These are phyloP conservation scores for Chloroidium sp. DNA, from an alignment of 163 green algal species.

Conservation along the genomic window DNA sequence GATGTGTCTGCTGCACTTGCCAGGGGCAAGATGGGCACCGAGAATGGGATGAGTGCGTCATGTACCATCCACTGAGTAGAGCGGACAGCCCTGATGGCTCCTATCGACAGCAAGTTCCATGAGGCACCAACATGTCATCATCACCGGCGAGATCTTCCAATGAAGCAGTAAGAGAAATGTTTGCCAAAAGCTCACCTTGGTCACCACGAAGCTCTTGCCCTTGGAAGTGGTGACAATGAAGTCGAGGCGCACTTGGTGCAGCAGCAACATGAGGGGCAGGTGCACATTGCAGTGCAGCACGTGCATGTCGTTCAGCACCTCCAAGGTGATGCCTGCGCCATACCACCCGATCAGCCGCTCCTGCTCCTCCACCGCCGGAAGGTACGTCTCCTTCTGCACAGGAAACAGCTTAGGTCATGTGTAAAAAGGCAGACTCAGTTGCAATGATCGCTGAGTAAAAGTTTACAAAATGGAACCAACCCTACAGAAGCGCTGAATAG, in stretches of 20 bases:
- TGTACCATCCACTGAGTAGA: too few species aligned
- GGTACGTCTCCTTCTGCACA: neutral
- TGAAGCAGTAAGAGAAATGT: neutral
- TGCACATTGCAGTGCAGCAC: slow-evolving; percentile 46
- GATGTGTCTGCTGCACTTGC: too few species aligned
- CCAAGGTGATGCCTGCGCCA: slow-evolving; percentile 66
- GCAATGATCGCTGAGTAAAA: too few species aligned
- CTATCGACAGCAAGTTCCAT: too few species aligned
- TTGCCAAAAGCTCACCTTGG: slow-evolving; percentile 55
- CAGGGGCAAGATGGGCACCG: too few species aligned
- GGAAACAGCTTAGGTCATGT: too few species aligned
- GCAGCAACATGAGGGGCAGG: slow-evolving; percentile 90
- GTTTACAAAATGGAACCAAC: too few species aligned
- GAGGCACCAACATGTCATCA: too few species aligned
- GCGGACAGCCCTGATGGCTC: too few species aligned
- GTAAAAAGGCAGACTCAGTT: too few species aligned
- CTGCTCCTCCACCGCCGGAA: slow-evolving; percentile 75
- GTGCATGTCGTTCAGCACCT: slow-evolving; percentile 69
- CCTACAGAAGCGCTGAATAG: too few species aligned
- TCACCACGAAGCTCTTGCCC: slow-evolving; percentile 69
- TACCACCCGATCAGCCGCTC: slow-evolving; percentile 58
- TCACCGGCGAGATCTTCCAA: neutral
- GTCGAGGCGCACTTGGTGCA: slow-evolving; percentile 76
- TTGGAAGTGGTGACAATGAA: slow-evolving; percentile 75
- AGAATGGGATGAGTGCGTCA: too few species aligned